A percentile compares a stretch with the other conserved stretches of the same genome.
Conservation (phyloP, 1,284 basidiomycete genomes). For the Mycosarcoma maydis region DNA sequence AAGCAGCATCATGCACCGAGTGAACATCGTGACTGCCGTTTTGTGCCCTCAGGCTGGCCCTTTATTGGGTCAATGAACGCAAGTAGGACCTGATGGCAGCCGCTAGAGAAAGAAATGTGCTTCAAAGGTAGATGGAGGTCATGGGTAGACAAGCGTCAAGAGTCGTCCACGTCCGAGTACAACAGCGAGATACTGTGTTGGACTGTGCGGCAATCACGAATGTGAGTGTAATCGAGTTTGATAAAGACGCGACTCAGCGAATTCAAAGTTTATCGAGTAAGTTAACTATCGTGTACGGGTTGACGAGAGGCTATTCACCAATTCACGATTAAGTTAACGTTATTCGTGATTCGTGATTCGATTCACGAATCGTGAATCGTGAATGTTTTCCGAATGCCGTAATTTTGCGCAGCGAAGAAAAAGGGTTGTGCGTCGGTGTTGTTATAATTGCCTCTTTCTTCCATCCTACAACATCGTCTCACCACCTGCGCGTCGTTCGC, state of each 20-base stretch:
- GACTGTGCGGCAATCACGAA: conserved; percentile 2
- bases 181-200: neutral
- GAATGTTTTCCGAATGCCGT: conserved; percentile 17
- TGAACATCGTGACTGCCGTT: conserved; percentile 16
- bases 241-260: conserved; percentile 1
- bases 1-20: conserved; percentile 5
- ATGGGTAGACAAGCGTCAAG: neutral
- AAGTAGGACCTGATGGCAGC: too few relatives aligned
- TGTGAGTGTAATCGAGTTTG: conserved; percentile 17
- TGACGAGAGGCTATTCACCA: too few relatives aligned
- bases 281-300: too few relatives aligned
- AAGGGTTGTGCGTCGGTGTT: conserved; percentile 7
- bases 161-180: neutral
- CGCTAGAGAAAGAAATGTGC: too few relatives aligned
- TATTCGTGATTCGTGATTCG: too few relatives aligned
- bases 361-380: neutral
- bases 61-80: too few relatives aligned
- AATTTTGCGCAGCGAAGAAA: neutral
- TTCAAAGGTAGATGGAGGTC: neutral
- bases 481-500: neutral
- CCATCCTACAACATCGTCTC: neutral
- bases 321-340: too few relatives aligned
- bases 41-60: neutral
- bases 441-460: conserved; percentile 3
- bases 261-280: too few relatives aligned